Percentiles rank a stretch among this genome's conserved stretches.
Conservation (phyloP, 2,329 filamentous ascomycete genomes). For the Allantophomopsis lycopodina region DNA sequence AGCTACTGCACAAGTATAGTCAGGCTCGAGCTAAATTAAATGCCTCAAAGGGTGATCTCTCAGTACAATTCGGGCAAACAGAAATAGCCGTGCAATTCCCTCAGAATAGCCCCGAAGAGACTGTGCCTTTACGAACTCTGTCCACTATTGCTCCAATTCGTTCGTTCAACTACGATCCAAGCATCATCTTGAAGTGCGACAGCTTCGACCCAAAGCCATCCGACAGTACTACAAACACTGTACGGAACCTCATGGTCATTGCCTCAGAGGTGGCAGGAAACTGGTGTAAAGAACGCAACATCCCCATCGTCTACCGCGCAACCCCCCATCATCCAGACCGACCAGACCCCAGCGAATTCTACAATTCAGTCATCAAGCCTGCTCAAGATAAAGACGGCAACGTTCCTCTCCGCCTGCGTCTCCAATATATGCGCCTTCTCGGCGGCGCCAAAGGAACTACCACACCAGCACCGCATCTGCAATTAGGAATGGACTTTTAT, state of each 20-base stretch:
- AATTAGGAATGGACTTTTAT: slow-evolving; percentile 46
- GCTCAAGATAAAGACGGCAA: not conserved
- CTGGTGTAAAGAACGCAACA: slow-evolving; percentile 42
- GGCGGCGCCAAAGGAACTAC: slow-evolving; percentile 38
- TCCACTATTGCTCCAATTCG: slow-evolving; percentile 1
- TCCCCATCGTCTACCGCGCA: slow-evolving; percentile 43
- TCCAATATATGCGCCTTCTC: slow-evolving; percentile 20
- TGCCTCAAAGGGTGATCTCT: not conserved
- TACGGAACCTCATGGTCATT: slow-evolving; percentile 41
- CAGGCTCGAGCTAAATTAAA: not conserved
- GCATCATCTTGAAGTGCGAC: slow-evolving; percentile 9
- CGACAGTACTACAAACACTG: slow-evolving; percentile 20
- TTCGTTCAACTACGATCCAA: slow-evolving; percentile 9
- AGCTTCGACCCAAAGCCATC: slow-evolving; percentile 1
- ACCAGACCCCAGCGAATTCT: slow-evolving; percentile 12
- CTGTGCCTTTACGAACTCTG: not conserved
- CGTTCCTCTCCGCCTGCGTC: not conserved
- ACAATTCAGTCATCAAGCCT: slow-evolving; percentile 9
- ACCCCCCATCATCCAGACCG: slow-evolving; percentile 12
- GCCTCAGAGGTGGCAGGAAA: slow-evolving; percentile 46
- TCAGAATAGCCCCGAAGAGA: slow-evolving; percentile 1
- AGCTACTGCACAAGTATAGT: not conserved
- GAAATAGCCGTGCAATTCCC: not conserved
- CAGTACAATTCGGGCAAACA: too few species aligned
- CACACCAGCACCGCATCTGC: slow-evolving; percentile 38